Conservation (phyloP, 2,329 filamentous ascomycete genomes). For the Tolypocladium guangdongense region DNA sequence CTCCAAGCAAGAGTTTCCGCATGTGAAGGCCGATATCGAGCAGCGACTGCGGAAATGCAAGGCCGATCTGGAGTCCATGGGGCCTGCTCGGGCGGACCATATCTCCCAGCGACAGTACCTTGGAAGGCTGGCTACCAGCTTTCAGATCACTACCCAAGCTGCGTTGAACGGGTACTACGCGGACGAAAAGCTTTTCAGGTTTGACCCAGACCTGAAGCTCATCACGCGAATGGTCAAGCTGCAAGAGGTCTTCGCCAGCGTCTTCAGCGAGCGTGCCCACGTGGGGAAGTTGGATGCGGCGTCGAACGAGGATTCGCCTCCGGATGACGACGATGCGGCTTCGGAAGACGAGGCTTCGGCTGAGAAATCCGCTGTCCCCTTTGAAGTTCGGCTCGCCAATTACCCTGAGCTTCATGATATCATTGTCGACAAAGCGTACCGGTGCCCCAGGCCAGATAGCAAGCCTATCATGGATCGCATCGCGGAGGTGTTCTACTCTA, state of each 20-base stretch:
- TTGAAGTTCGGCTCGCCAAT: neutral
- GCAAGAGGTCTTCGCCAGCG: slow-evolving; percentile 22
- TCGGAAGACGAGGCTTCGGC: too few species aligned
- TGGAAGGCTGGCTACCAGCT: slow-evolving; percentile 19
- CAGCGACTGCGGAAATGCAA: slow-evolving; percentile 5
- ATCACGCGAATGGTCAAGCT: slow-evolving; percentile 26
- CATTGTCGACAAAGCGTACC: neutral
- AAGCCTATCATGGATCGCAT: slow-evolving; percentile 14
- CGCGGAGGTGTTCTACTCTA: neutral
- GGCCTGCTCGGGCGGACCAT: slow-evolving; percentile 14
- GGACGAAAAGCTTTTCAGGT: slow-evolving; percentile 16
- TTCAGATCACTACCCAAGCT: slow-evolving; percentile 14
- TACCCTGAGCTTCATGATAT: slow-evolving; percentile 4
- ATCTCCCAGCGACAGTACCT: slow-evolving; percentile 24
- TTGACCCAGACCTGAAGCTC: slow-evolving; percentile 16
- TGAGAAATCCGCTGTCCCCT: neutral
- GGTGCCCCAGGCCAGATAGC: neutral
- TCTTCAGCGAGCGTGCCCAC: slow-evolving; percentile 15
- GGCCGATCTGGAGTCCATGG: slow-evolving; percentile 15
- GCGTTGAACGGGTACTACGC: slow-evolving; percentile 26
- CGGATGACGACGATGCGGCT: neutral
- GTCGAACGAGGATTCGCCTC: neutral
- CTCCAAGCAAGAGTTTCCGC: slow-evolving; percentile 26
- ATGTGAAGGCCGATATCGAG: slow-evolving; percentile 20
- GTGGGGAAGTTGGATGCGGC: slow-evolving; percentile 2